These are phyloP conservation scores for Globisporangium nagaii DNA, from an alignment of 352 stramenopile genomes.

Conservation along the genomic window DNA sequence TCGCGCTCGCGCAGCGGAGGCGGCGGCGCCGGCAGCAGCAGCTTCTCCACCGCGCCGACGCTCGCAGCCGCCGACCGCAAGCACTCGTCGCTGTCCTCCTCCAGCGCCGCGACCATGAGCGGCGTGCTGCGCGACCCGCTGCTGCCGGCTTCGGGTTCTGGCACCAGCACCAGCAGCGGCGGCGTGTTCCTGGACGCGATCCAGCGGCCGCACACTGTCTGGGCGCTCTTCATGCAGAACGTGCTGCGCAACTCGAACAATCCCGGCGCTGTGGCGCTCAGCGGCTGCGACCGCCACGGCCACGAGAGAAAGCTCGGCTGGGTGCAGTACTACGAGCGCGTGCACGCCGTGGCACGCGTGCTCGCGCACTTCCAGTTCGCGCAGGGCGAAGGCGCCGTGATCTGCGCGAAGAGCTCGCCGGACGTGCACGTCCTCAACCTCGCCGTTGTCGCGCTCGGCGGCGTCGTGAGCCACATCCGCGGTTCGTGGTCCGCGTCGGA, in stretches of 20 bases:
- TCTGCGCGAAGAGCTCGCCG: constrained; percentile 36
- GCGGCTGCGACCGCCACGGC: background rate
- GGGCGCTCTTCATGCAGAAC: constrained; percentile 13
- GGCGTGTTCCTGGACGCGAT: constrained; percentile 4
- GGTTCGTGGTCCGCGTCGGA: constrained; percentile 45
- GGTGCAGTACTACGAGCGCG: constrained; percentile 26
- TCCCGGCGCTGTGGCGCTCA: constrained; percentile 10
- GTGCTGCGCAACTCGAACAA: constrained; percentile 11
- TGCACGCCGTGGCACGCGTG: constrained; percentile 28
- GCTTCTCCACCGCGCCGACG: background rate
- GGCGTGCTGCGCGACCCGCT: constrained; percentile 2
- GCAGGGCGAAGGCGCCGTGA: constrained; percentile 50
- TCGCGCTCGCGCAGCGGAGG: constrained; percentile 7
- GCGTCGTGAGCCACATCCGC: constrained; percentile 53
- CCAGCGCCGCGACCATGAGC: constrained; percentile 1
- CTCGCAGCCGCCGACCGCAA: constrained; percentile 3
- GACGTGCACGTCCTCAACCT: constrained; percentile 57
- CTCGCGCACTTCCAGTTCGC: constrained; percentile 51
- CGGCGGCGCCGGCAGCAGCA: constrained; percentile 1
- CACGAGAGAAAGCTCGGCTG: constrained; percentile 22
- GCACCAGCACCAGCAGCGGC: background rate
- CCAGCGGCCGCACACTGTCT: constrained; percentile 3
- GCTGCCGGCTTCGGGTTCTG: background rate
- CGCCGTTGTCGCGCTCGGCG: constrained; percentile 45
- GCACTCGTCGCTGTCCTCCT: constrained; percentile 3